Evolutionary conservation across 2,329 filamentous ascomycete species (phyloP), one percentile per base, ranked within the genome.

Genomic region (Colletotrichum brevisporum): DNA sequence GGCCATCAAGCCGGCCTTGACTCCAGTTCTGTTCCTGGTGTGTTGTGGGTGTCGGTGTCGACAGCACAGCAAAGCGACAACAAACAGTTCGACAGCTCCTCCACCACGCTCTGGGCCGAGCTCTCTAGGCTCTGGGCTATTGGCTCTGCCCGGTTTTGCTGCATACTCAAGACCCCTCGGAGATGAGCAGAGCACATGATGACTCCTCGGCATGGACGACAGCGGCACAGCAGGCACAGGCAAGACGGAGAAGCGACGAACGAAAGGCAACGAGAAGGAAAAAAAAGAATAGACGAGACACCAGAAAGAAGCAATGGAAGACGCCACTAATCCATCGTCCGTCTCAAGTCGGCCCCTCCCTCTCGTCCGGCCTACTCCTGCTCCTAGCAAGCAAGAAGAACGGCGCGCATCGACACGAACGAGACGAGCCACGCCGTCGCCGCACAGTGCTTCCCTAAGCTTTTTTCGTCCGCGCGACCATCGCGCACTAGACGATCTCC

Each of bases 221-320:
- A 24, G 26, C 13, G n/a, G 47, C 47, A 31, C 8, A 51, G 36
- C 21, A 24, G 21, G 21, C 21, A 24, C 27, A 24, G 52, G 5
- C 27, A 39, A 15, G 18, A n/a, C 26, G n/a, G 21, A 52, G 5
- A 16, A 31, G 31, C 45, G 18, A n/a, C 5, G 15, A 6, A 6
- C 16, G 16, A 16, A 16, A 39, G 45, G 9, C 43, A 13, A 47
- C 10, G 2, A 27, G 18, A 18, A 15, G 26, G 24, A 21, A 63
- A n/a, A 47, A 53, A 63, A 53, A 48, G 15, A 63, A 24, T 24
- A 24, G 21, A 24, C 21, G 39, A 48, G n/a, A 31, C 59, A 24
- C 21, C 26, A 55, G 47, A 58, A 63, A 63, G 64, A 67, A 67
- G 64, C 59, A 63, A 67, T 63, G 59, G 64, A 63, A 67, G 53